Evolutionary conservation across 192 early-diverging fungal genomes (phyloP).

Genomic region (Umbelopsis vinacea): DNA sequence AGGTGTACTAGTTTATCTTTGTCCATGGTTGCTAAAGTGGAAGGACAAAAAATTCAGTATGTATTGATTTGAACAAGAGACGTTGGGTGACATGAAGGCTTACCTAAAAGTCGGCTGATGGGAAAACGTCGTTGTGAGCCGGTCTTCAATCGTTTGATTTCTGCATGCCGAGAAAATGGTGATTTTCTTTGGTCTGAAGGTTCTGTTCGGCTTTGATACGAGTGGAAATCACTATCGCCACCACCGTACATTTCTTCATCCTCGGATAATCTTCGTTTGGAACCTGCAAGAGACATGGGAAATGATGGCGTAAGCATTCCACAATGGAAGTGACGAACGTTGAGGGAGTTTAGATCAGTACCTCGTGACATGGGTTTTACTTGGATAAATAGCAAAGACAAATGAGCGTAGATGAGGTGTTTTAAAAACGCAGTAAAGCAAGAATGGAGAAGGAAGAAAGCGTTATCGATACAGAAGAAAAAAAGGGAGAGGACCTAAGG

Average conservation of each 20-base stretch:
- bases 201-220: neutral
- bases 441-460: slow-evolving; percentile 3
- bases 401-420: neutral
- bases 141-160: slow-evolving; percentile 42
- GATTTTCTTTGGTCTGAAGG: neutral
- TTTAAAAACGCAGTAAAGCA: neutral
- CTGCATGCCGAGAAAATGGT: neutral
- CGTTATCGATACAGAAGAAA: neutral
- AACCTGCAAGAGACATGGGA: slow-evolving; percentile 24
- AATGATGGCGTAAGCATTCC: slow-evolving; percentile 17
- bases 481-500: neutral
- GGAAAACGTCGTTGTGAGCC: slow-evolving; percentile 39
- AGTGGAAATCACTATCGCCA: neutral
- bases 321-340: neutral
- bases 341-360: neutral
- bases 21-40: slow-evolving; percentile 56
- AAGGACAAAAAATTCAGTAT: too few species aligned
- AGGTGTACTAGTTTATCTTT: slow-evolving; percentile 77
- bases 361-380: slow-evolving; percentile 8
- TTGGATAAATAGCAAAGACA: neutral
- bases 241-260: slow-evolving; percentile 35
- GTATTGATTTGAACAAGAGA: too few species aligned
- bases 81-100: too few species aligned
- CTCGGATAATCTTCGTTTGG: slow-evolving; percentile 39
- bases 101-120: slow-evolving; percentile 40